phyloP scores from a whole-genome alignment of 2,329 filamentous ascomycete species.

The Lachnellula suecica region DNA sequence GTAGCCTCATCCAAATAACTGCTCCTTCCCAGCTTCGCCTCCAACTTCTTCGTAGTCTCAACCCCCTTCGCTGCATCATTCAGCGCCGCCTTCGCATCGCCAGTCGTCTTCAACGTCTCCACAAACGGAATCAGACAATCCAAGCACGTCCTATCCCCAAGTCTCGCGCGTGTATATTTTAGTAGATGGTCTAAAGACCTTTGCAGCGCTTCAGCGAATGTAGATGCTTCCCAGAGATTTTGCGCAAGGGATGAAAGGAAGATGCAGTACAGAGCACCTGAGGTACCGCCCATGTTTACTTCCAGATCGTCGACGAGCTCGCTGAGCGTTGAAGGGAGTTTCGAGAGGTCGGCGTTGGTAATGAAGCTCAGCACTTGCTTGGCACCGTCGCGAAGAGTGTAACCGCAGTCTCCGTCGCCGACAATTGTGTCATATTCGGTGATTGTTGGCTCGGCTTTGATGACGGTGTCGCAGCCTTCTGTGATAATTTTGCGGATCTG shows the following conservation, averaged over 20 bases:
- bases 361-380: conserved; percentile 32
- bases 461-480: conserved; percentile 21
- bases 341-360: conserved; percentile 14
- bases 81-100: conserved; percentile 44
- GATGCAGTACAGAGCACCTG: conserved; percentile 33
- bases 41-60: conserved; percentile 51
- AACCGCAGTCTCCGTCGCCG: conserved; percentile 34
- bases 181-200: conserved; percentile 24
- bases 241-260: conserved; percentile 27
- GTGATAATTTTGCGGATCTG: conserved; percentile 19
- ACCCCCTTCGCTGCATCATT: conserved; percentile 47
- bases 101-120: conserved; percentile 35
- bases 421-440: conserved; percentile 47
- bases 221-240: conserved; percentile 12
- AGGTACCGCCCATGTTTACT: conserved; percentile 34
- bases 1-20: conserved; percentile 51
- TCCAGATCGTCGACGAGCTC: conserved; percentile 29
- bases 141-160: conserved; percentile 33
- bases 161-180: conserved; percentile 29
- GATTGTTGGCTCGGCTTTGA: conserved; percentile 47
- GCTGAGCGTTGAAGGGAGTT: conserved; percentile 19
- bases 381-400: conserved; percentile 29
- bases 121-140: conserved; percentile 34
- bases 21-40: conserved; percentile 51
- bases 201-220: conserved; percentile 18